These are phyloP conservation scores for Beauveria sp. DNA, from an alignment of 2,329 filamentous ascomycete species.

Conservation along the genomic window DNA sequence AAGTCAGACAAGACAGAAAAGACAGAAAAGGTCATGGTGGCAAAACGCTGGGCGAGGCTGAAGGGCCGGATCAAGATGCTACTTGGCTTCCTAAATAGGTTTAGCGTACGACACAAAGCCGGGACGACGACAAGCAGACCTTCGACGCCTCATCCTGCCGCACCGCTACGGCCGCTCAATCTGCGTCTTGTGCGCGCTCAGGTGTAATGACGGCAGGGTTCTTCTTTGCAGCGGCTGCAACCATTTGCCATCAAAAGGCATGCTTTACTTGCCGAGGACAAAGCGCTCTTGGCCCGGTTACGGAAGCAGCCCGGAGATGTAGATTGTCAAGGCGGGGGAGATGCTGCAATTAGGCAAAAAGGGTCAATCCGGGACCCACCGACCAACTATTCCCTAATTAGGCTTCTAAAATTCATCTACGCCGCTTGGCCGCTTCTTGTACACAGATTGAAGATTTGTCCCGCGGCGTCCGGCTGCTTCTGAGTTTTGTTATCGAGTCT, in stretches of 20 bases:
- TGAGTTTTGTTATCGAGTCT: neutral
- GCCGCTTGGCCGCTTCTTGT: neutral
- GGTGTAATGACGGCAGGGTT: no score
- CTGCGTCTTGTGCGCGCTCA: neutral
- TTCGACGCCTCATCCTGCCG: neutral
- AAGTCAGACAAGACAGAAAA: neutral
- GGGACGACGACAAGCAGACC: neutral
- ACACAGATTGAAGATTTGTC: neutral
- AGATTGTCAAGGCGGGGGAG: neutral
- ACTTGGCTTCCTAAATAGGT: conserved; percentile 10
- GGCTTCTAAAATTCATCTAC: conserved; percentile 8
- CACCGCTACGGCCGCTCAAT: neutral
- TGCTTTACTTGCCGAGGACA: no score
- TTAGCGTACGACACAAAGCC: conserved; percentile 3
- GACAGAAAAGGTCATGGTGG: neutral
- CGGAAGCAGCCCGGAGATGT: neutral
- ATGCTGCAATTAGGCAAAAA: neutral
- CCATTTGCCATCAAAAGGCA: no score
- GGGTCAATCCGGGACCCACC: neutral
- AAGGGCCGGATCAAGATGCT: neutral
- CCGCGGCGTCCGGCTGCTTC: neutral
- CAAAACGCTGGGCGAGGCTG: no score
- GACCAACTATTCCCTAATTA: conserved; percentile 2
- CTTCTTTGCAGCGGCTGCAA: no score
- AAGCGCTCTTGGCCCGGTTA: neutral